Conservation (phyloP, 2,329 filamentous ascomycete species). For the Trichoderma asperellum region DNA sequence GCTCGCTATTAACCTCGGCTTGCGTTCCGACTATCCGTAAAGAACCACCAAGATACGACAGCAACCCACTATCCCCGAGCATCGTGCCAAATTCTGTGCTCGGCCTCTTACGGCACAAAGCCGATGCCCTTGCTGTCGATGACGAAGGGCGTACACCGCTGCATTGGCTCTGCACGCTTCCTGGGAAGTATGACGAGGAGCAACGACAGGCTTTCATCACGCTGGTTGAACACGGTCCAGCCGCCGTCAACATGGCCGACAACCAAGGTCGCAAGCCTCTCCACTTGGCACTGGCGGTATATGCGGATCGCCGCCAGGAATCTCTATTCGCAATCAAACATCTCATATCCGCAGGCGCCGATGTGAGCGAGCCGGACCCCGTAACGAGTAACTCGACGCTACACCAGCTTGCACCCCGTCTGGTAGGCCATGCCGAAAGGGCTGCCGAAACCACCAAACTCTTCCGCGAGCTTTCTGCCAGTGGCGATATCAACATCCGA, state of each 20-base stretch:
- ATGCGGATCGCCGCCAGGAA: background rate
- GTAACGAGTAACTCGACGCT: background rate
- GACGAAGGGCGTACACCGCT: background rate
- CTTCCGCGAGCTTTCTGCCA: background rate
- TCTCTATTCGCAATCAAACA: background rate
- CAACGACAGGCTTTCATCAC: background rate
- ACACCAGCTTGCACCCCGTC: background rate
- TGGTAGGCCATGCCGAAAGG: background rate
- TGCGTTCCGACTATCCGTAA: background rate
- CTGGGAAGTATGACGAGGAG: background rate
- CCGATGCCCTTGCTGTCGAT: background rate
- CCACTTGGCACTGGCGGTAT: background rate
- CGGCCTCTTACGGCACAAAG: background rate
- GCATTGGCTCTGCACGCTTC: background rate
- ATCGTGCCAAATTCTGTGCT: background rate
- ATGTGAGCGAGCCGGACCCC: background rate
- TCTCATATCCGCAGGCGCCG: background rate
- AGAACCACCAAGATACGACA: background rate
- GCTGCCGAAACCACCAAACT: background rate
- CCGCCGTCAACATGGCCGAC: background rate
- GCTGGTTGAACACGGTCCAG: background rate
- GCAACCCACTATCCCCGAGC: background rate
- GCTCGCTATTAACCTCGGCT: background rate
- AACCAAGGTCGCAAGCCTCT: background rate
- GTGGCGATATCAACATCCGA: background rate